Evolutionary conservation across 2,329 filamentous ascomycete species (phyloP).

Genomic region (Torrubiella hemipterigena): DNA sequence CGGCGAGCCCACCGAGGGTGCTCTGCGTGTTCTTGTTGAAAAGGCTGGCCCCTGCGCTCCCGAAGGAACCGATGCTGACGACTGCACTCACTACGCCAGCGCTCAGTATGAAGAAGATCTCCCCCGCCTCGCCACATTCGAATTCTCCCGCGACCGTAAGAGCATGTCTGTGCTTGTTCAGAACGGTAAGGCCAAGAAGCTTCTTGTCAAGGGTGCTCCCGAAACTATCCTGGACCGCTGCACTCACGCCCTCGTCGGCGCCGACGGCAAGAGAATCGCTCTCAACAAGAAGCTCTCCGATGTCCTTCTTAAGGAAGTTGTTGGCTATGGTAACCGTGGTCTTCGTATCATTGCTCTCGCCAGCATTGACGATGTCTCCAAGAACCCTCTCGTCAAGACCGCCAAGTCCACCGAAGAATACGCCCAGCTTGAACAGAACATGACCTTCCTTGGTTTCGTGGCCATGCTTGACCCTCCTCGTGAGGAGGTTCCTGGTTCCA

Average conservation of each 20-base stretch:
- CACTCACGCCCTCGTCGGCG: slow-evolving; percentile 66
- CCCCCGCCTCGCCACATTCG: slow-evolving; percentile 73
- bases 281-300: slow-evolving; percentile 58
- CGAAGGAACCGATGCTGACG: slow-evolving; percentile 34
- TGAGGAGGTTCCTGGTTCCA: slow-evolving; percentile 76
- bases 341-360: slow-evolving; percentile 92
- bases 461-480: slow-evolving; percentile 96
- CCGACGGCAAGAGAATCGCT: slow-evolving; percentile 63
- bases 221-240: slow-evolving; percentile 92
- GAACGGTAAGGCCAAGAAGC: slow-evolving; percentile 56
- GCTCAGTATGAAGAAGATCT: slow-evolving; percentile 69
- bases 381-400: slow-evolving; percentile 55
- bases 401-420: slow-evolving; percentile 82
- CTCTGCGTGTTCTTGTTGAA: slow-evolving; percentile 79
- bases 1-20: slow-evolving; percentile 92
- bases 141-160: slow-evolving; percentile 96
- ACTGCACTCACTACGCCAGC: slow-evolving; percentile 72
- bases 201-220: slow-evolving; percentile 92
- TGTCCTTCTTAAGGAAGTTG: slow-evolving; percentile 65
- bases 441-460: slow-evolving; percentile 88
- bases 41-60: slow-evolving; percentile 80
- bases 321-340: slow-evolving; percentile 83
- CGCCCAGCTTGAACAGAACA: slow-evolving; percentile 75
- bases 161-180: slow-evolving; percentile 95
- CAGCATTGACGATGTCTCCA: slow-evolving; percentile 62